phyloP scores from a whole-genome alignment of 805 yeast species.

The Schwanniomyces polymorphus region DNA sequence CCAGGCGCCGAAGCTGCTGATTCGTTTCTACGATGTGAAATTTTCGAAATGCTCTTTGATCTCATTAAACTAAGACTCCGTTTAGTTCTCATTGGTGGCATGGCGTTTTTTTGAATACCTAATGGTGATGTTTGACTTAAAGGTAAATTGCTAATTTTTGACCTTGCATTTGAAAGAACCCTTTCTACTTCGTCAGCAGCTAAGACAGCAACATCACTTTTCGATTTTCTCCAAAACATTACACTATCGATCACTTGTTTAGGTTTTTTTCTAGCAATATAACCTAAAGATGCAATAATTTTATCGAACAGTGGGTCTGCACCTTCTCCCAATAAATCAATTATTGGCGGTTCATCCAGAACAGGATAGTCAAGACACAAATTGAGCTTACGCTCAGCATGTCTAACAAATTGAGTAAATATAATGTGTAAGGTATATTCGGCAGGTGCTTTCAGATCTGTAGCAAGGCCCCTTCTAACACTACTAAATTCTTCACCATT shows the following conservation, averaged over 20 bases:
- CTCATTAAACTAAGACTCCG: conserved; percentile 42
- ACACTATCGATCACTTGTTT: conserved; percentile 96
- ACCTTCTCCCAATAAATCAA: conserved; percentile 79
- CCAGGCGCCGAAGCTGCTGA: conserved; percentile 42
- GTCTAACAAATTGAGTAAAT: conserved; percentile 92
- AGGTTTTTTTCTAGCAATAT: conserved; percentile 85
- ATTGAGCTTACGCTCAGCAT: conserved; percentile 85
- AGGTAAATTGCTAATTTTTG: background rate
- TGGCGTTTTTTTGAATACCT: conserved; percentile 12
- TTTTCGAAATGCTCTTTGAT: conserved; percentile 35
- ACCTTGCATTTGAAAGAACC: conserved; percentile 38
- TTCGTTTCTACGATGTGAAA: conserved; percentile 49
- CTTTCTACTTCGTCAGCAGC: conserved; percentile 43
- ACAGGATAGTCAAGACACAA: conserved; percentile 66
- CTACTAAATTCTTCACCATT: conserved; percentile 33
- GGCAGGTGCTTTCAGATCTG: conserved; percentile 70
- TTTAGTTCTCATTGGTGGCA: conserved; percentile 23
- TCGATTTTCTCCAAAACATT: conserved; percentile 96
- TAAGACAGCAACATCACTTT: conserved; percentile 74
- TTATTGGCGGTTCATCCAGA: conserved; percentile 74
- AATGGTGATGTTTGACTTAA: conserved; percentile 2
- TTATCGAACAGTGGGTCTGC: conserved; percentile 84
- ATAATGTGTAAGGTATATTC: conserved; percentile 93
- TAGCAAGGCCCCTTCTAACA: conserved; percentile 37
- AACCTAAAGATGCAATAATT: conserved; percentile 82